Evolutionary conservation across 1,139 yeast genomes (phyloP), one percentile per base, ranked within the genome.

Genomic region (Saccharomyces hybrid): DNA sequence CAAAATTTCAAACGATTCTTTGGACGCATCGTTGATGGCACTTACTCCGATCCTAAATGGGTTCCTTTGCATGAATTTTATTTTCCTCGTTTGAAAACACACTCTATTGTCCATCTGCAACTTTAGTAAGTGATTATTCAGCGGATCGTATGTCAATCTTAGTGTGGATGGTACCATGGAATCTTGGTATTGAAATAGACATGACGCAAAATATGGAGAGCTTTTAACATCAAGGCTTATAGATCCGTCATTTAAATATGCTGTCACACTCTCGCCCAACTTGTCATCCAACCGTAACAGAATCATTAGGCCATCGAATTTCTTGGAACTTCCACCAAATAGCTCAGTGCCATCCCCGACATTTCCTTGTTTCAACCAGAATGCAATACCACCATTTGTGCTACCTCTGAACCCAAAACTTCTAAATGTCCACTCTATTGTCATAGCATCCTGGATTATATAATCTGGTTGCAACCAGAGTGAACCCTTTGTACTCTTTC

Each of bases 61-160:
- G 25, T 69, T 61, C 62, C 62, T n/a, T n/a, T n/a, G n/a, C 7
- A 68, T 47, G 11, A 38, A 38, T 28, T 67, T 63, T 46, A 85
- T 72, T 54, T 78, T 69, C 57, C 79, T 78, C 0, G 90, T 83
- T 64, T 82, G 82, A 69, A 85, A 80, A 64, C 89, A 82, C 54
- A 85, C 73, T 60, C 80, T 81, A 65, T 86, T 86, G 66, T 86
- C 88, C 47, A 84, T 70, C 60, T 86, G 88, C 20, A 85, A 77
- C 60, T 83, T 83, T 58, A 85, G 75, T 64, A 77, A 68, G 31
- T 73, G 73, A 20, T 63, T 63, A 31, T 64, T 62, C 6, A 60
- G 60, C 26, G 70, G 69, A 32, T 81, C 77, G 61, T 83, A 84
- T 2, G 84, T 79, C 11, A 85, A 62, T 68, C 88, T 78, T 13